phyloP scores from a whole-genome alignment of 176 grass and related monocot species.

The Carex myosuroides region DNA sequence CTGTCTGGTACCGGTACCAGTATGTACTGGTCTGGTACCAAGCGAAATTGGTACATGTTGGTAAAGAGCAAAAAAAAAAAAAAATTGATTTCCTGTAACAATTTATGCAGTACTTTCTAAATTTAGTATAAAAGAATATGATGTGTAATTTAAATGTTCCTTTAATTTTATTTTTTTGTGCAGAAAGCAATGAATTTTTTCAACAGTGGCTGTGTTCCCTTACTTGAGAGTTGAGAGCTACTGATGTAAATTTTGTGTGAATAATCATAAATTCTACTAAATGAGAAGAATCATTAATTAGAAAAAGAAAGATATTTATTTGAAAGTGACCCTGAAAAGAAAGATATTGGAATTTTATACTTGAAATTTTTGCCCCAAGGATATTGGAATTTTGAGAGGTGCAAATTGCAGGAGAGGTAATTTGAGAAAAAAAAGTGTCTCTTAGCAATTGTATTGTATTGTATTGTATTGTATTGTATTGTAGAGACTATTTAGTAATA shows the following conservation, averaged over 20 bases:
- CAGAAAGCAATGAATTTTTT: slow-evolving; percentile 17
- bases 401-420: neutral
- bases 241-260: neutral
- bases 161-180: neutral
- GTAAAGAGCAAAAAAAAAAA: neutral
- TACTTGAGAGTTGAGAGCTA: neutral
- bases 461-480: neutral
- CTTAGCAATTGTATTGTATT: neutral
- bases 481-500: neutral
- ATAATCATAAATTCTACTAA: slow-evolving; percentile 5
- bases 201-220: slow-evolving; percentile 23
- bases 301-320: neutral
- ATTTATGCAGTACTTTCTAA: neutral
- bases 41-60: neutral
- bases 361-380: neutral
- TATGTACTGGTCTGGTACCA: neutral
- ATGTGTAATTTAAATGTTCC: too few relatives aligned
- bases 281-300: neutral
- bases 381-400: slow-evolving; percentile 12
- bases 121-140: neutral
- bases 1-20: neutral
- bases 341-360: neutral
- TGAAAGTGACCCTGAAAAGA: neutral
- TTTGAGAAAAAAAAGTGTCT: neutral
- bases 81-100: neutral